phyloP scores from a whole-genome alignment of 768 basidiomycete genomes.

The Astraeus odoratus region DNA sequence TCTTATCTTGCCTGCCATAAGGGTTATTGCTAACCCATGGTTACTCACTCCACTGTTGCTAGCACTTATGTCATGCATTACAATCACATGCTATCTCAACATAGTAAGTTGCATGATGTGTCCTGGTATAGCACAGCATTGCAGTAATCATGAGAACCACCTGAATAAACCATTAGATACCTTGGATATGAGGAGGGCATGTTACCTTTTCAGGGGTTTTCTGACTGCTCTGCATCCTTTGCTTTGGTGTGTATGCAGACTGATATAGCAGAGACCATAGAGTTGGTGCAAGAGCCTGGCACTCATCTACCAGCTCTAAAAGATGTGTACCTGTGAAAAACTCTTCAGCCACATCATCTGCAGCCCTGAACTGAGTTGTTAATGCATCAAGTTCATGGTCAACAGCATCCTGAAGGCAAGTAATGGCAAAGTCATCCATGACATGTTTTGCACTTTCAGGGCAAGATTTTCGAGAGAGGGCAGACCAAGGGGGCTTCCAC shows the following conservation, averaged over 20 bases:
- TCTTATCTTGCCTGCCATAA: too few relatives aligned
- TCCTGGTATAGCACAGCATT: neutral
- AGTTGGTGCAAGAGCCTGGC: constrained; percentile 7
- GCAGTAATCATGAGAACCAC: neutral
- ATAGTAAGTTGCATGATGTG: neutral
- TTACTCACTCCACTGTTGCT: too few relatives aligned
- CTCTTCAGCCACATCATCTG: constrained; percentile 13
- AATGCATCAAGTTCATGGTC: constrained; percentile 12
- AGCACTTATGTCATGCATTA: too few relatives aligned
- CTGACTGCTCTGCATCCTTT: constrained; percentile 7
- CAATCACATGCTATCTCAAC: too few relatives aligned
- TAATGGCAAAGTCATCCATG: constrained; percentile 18
- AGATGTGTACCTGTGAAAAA: constrained; percentile 13
- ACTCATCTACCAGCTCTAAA: constrained; percentile 2
- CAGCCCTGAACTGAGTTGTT: constrained; percentile 2
- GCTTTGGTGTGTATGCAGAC: constrained; percentile 7
- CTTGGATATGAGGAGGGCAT: constrained; percentile 19
- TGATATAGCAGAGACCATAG: constrained; percentile 11
- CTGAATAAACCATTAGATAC: constrained; percentile 10
- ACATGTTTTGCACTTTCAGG: constrained; percentile 11
- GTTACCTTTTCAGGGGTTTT: constrained; percentile 21
- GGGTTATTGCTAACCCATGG: too few relatives aligned
- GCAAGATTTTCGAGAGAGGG: constrained; percentile 7
- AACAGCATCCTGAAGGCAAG: constrained; percentile 7
- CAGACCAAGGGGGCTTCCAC: constrained; percentile 20